phyloP scores from a whole-genome alignment of 2,329 filamentous ascomycete genomes.

The Apiospora arundinis region DNA sequence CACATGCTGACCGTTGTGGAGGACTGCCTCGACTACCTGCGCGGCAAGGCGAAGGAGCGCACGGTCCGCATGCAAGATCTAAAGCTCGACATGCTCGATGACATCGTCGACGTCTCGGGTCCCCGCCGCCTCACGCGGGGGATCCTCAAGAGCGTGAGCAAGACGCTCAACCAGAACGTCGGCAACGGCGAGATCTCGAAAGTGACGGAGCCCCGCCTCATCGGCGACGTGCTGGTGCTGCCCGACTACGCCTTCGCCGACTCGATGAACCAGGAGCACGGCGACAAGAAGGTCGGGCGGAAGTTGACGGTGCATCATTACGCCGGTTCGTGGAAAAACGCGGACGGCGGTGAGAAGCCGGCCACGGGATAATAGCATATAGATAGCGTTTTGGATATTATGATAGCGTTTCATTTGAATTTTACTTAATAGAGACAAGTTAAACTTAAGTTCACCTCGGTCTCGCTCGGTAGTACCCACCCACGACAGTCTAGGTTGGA shows the following conservation, averaged over 20 bases:
- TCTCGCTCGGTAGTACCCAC: no score
- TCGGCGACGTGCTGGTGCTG: constrained; percentile 36
- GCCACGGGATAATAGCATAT: not conserved
- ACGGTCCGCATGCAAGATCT: constrained; percentile 29
- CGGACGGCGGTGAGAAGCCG: constrained; percentile 17
- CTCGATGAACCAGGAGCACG: constrained; percentile 24
- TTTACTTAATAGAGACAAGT: no score
- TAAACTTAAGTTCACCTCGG: no score
- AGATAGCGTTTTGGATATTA: not conserved
- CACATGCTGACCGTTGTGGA: constrained; percentile 38
- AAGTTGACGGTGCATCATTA: constrained; percentile 22
- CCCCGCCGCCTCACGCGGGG: constrained; percentile 36
- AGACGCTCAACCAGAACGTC: constrained; percentile 28
- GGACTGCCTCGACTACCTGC: constrained; percentile 35
- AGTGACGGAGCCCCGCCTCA: constrained; percentile 35
- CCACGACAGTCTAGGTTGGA: no score
- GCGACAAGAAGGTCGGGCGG: constrained; percentile 22
- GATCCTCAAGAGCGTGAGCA: constrained; percentile 35
- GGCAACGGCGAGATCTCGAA: constrained; percentile 31
- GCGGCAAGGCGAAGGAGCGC: constrained; percentile 26
- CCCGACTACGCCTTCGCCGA: constrained; percentile 25
- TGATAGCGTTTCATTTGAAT: not conserved
- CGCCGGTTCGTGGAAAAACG: constrained; percentile 24
- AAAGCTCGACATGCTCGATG: constrained; percentile 34
- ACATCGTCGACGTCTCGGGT: constrained; percentile 39